Evolutionary conservation across 805 yeast genomes (phyloP).

Genomic region (Kuraishia borneana): DNA sequence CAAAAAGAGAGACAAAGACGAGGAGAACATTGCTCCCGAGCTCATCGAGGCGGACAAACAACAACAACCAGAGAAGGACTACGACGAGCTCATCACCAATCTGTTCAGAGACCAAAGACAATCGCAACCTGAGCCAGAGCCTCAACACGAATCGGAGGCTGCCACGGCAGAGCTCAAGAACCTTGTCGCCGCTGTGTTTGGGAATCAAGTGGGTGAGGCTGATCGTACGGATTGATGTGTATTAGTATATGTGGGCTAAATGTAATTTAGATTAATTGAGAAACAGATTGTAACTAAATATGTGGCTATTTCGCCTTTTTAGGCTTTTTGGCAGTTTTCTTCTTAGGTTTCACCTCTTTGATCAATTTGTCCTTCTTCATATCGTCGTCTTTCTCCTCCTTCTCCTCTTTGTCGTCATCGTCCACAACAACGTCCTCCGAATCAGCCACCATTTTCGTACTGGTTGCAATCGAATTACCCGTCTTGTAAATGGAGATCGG

Average conservation of each 20-base stretch:
- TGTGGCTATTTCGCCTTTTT: not conserved
- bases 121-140: not conserved
- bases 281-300: not conserved
- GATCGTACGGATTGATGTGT: too few relatives aligned
- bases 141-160: not conserved
- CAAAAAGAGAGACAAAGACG: not conserved
- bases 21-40: not conserved
- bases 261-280: too few relatives aligned
- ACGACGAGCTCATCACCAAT: constrained; percentile 2
- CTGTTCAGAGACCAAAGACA: not conserved
- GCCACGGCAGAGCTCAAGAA: constrained; percentile 1
- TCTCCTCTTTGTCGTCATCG: constrained; percentile 30
- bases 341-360: constrained; percentile 31
- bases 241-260: not conserved
- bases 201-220: not conserved
- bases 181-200: constrained; percentile 1
- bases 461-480: constrained; percentile 43
- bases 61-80: not conserved
- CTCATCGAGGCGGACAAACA: not conserved
- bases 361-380: constrained; percentile 57
- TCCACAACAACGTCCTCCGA: constrained; percentile 64
- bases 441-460: constrained; percentile 37
- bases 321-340: not conserved
- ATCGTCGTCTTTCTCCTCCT: constrained; percentile 26
- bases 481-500: constrained; percentile 79